A percentile compares a stretch with the other conserved stretches of the same genome.
Evolutionary conservation across 2,329 filamentous ascomycete species (phyloP).

Genomic region (Ramularia collo-cygni): DNA sequence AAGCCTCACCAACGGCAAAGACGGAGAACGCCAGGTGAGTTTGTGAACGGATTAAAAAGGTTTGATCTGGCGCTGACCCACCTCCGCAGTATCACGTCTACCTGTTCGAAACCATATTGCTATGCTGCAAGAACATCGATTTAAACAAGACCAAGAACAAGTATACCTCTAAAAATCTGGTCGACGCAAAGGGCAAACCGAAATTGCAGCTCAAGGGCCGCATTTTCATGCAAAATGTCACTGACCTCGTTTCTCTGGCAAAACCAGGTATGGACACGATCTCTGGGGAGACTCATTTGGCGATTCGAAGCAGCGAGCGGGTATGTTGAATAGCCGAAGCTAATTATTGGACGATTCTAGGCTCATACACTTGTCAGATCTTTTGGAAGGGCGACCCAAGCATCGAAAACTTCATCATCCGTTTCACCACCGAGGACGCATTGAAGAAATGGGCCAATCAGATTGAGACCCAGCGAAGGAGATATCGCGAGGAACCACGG

Average conservation of each 20-base stretch:
- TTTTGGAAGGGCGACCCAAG: conserved; percentile 97
- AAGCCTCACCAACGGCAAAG: conserved; percentile 51
- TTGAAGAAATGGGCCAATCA: conserved; percentile 88
- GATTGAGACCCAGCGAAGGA: conserved; percentile 65
- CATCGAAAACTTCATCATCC: conserved; percentile 93
- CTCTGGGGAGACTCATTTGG: conserved; percentile 9
- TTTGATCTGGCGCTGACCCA: conserved; percentile 4
- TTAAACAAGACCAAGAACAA: conserved; percentile 71
- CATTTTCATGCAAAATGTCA: conserved; percentile 99
- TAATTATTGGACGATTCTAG: conserved; percentile 41
- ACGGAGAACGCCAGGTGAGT: conserved; percentile 81
- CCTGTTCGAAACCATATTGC: conserved; percentile 87
- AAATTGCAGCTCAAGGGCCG: conserved; percentile 86
- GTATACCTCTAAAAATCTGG: conserved; percentile 63
- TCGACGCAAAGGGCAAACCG: conserved; percentile 66
- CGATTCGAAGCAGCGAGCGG: conserved; percentile 18
- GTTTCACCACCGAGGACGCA: conserved; percentile 81
- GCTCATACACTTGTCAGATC: conserved; percentile 91
- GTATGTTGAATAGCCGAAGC: conserved; percentile 21
- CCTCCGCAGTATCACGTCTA: conserved; percentile 81
- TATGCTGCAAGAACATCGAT: conserved; percentile 94
- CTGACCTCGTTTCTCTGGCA: conserved; percentile 78
- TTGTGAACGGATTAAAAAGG: too few species aligned
- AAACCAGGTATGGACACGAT: conserved; percentile 64
- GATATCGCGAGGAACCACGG: conserved; percentile 36